Evolutionary conservation across 441 rosid genomes (phyloP).

Genomic region (Metrosideros polymorpha): DNA sequence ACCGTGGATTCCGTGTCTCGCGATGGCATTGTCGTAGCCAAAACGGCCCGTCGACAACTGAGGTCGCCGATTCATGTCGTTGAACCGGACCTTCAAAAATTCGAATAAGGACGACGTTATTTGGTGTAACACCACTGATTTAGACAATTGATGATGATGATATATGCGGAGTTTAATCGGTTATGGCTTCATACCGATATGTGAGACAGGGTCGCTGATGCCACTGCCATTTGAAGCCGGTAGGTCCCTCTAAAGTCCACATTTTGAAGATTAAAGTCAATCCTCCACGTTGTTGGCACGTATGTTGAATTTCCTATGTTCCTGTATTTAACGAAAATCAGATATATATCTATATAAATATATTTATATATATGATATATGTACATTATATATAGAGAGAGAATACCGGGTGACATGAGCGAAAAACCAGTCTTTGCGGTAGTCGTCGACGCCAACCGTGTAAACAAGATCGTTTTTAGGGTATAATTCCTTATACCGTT

Average conservation of each 20-base stretch:
- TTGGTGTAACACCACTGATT: not conserved
- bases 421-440: not conserved
- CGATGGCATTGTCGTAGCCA: not conserved
- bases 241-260: not conserved
- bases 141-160: not conserved
- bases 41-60: not conserved
- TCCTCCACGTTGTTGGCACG: conserved; percentile 1
- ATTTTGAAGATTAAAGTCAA: not conserved
- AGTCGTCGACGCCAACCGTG: not conserved
- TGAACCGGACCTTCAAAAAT: not conserved
- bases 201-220: not conserved
- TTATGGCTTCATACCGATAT: not conserved
- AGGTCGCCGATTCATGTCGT: not conserved
- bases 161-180: not conserved
- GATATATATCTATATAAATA: not conserved
- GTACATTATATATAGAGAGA: not conserved
- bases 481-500: not conserved
- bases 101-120: not conserved
- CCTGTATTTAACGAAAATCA: not conserved
- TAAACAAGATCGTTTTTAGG: not conserved
- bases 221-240: conserved; percentile 6
- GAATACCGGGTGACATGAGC: not conserved
- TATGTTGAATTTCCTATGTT: not conserved
- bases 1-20: not conserved
- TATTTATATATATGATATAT: not conserved